A percentile compares a stretch with the other conserved stretches of the same genome.
Conservation (phyloP, 805 yeast species). For the Candida palmyrensis region DNA sequence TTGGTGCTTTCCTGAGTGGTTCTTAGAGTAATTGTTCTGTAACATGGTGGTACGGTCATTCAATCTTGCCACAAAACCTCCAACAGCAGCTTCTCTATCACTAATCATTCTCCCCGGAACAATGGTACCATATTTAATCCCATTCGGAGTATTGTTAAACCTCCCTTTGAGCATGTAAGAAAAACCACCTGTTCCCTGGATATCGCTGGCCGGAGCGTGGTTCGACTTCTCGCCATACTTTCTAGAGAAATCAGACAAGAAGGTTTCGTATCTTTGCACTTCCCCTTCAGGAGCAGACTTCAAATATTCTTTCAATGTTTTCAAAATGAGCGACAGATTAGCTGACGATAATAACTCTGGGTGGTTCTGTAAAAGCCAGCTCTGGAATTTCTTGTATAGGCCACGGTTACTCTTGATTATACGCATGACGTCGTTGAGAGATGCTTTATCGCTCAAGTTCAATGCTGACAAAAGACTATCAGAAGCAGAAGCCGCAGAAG, state of each 20-base stretch:
- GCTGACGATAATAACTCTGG: conserved; percentile 31
- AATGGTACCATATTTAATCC: conserved; percentile 48
- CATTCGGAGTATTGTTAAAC: conserved; percentile 65
- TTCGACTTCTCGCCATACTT: conserved; percentile 9
- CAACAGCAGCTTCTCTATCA: conserved; percentile 48
- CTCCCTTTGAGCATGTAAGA: conserved; percentile 67
- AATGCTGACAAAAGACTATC: conserved; percentile 28
- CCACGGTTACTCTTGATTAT: conserved; percentile 38
- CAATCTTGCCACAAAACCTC: conserved; percentile 36
- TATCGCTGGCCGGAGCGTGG: conserved; percentile 12
- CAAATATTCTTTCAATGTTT: conserved; percentile 30
- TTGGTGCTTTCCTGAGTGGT: conserved; percentile 35
- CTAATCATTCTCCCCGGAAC: conserved; percentile 66
- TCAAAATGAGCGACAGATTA: conserved; percentile 17
- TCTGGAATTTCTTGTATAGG: conserved; percentile 48
- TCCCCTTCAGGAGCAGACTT: conserved; percentile 14
- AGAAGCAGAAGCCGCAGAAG: conserved; percentile 9
- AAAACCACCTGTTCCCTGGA: conserved; percentile 74
- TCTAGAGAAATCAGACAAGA: conserved; percentile 19
- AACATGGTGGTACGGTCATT: conserved; percentile 31
- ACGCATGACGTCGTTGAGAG: conserved; percentile 22
- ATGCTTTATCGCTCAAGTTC: conserved; percentile 24
- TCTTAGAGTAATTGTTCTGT: conserved; percentile 35
- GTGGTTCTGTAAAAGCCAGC: conserved; percentile 48
- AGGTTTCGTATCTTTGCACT: conserved; percentile 5